phyloP scores from a whole-genome alignment of 495 filamentous ascomycete genomes.

The Evernia prunastri region DNA sequence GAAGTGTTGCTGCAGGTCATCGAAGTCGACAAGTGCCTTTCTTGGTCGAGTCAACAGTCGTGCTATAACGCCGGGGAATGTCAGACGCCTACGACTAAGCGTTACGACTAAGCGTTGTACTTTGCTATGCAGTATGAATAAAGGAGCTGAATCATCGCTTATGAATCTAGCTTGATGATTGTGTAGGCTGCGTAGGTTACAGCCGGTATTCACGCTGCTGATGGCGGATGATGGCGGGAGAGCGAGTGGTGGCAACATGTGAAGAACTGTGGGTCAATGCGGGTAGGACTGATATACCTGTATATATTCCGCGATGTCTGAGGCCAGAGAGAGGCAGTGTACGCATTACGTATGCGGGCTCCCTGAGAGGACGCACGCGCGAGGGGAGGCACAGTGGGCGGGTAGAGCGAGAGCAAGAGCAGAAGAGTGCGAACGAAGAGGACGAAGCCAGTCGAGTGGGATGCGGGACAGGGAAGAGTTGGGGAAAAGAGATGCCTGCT shows the following conservation, averaged over 20 bases:
- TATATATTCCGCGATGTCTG: no score
- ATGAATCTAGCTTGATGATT: not conserved
- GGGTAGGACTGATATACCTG: no score
- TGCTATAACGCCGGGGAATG: not conserved
- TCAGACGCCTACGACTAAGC: not conserved
- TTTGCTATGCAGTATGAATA: not conserved
- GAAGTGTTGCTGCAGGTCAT: not conserved
- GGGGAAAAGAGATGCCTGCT: not conserved
- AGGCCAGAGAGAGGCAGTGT: not conserved
- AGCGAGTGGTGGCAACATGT: not conserved
- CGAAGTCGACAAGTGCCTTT: not conserved
- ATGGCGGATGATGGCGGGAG: not conserved
- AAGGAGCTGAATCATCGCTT: not conserved
- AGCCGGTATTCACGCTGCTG: not conserved
- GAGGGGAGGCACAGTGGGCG: not conserved
- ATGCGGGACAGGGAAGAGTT: not conserved
- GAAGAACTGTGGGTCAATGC: no score
- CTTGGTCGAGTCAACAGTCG: not conserved
- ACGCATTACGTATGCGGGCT: not conserved
- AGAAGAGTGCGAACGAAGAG: not conserved
- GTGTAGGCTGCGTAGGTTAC: not conserved
- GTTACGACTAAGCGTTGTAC: not conserved
- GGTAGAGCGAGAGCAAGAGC: not conserved
- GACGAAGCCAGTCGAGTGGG: not conserved
- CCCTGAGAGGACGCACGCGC: no score